These are phyloP conservation scores for Paspalum vaginatum DNA, from an alignment of 176 grass and related monocot species.

Conservation along the genomic window DNA sequence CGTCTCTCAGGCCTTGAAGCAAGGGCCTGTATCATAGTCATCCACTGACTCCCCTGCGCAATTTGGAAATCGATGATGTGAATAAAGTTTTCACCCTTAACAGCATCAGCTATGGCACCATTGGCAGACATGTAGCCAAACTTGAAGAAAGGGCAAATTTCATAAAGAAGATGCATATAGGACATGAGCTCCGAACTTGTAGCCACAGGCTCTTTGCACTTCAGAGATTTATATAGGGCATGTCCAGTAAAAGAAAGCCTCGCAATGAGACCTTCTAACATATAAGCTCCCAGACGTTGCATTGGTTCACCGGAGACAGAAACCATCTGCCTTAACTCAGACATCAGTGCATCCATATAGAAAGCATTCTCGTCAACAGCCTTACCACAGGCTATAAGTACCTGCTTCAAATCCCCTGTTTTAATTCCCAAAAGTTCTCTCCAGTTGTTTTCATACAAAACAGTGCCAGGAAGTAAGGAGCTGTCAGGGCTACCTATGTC, in stretches of 20 bases:
- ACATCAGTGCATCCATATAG: constrained; percentile 48
- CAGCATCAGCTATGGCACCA: constrained; percentile 76
- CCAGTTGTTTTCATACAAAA: constrained; percentile 61
- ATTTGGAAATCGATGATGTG: constrained; percentile 92
- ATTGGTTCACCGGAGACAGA: constrained; percentile 71
- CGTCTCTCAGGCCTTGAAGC: constrained; percentile 50
- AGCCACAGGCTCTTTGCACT: constrained; percentile 75
- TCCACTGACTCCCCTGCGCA: constrained; percentile 73
- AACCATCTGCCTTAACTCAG: constrained; percentile 71
- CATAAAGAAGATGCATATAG: constrained; percentile 74
- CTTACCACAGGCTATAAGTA: constrained; percentile 72
- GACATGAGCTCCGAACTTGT: constrained; percentile 69
- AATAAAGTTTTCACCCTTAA: constrained; percentile 65
- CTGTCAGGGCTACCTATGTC: constrained; percentile 49
- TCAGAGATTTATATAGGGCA: constrained; percentile 73
- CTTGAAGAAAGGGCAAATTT: constrained; percentile 80
- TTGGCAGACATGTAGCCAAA: constrained; percentile 91
- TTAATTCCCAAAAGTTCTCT: constrained; percentile 71
- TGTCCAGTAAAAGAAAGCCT: constrained; percentile 63
- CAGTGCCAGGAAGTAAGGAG: constrained; percentile 30
- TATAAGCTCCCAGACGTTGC: constrained; percentile 80
- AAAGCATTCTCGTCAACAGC: constrained; percentile 65
- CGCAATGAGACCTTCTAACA: constrained; percentile 79
- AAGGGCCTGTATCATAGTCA: constrained; percentile 70
- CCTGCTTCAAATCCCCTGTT: constrained; percentile 66